Evolutionary conservation across 2,329 filamentous ascomycete genomes (phyloP).

Genomic region (Microcyclosporella mali): DNA sequence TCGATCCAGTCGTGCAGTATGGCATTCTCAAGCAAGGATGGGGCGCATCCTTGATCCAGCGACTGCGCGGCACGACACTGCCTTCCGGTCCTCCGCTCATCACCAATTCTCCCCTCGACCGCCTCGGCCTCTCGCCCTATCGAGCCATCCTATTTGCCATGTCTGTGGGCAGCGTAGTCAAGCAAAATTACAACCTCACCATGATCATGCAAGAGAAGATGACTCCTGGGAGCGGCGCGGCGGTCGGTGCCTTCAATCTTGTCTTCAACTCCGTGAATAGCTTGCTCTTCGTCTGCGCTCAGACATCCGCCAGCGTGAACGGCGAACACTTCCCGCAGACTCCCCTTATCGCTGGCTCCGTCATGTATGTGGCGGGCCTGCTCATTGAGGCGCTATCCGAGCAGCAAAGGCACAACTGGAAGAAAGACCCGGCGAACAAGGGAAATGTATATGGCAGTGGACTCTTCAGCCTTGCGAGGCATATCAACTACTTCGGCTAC

Average conservation of each 20-base stretch:
- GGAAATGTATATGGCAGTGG: conserved; percentile 48
- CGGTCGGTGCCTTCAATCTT: conserved; percentile 49
- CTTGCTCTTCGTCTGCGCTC: conserved; percentile 47
- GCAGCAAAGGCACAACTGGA: conserved; percentile 50
- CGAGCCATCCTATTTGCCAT: conserved; percentile 49
- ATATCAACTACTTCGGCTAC: conserved; percentile 52
- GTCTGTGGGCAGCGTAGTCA: conserved; percentile 47
- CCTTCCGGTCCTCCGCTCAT: conserved; percentile 37
- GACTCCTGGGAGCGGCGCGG: conserved; percentile 36
- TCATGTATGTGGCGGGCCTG: conserved; percentile 49
- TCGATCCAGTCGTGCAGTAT: conserved; percentile 46
- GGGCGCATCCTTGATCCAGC: conserved; percentile 40
- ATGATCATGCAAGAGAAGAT: conserved; percentile 48
- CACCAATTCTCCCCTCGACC: conserved; percentile 38
- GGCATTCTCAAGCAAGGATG: conserved; percentile 41
- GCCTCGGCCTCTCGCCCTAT: conserved; percentile 44
- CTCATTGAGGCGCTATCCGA: conserved; percentile 51
- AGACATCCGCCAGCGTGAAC: conserved; percentile 42
- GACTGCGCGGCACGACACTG: conserved; percentile 41
- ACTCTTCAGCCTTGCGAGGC: conserved; percentile 44
- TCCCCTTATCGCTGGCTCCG: conserved; percentile 44
- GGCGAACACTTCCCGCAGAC: conserved; percentile 38
- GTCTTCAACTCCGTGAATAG: conserved; percentile 51
- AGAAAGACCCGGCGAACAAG: conserved; percentile 46
- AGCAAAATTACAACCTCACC: conserved; percentile 53